Evolutionary conservation across 202 grass and related monocot species (phyloP).

Genomic region (Cymbopogon flexuosus): DNA sequence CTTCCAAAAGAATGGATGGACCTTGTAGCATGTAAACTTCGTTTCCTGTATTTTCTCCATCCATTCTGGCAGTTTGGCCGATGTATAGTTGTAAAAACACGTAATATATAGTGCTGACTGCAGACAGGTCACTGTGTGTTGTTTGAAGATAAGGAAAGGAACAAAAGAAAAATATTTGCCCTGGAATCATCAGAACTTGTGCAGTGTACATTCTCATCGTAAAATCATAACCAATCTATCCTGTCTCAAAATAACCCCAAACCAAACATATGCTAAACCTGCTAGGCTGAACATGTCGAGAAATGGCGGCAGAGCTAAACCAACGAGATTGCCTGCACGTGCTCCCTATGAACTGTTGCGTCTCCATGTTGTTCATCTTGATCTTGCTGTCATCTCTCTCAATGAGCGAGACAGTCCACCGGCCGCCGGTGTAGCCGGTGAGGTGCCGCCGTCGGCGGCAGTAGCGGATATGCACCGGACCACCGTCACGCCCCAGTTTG

Average conservation of each 20-base stretch:
- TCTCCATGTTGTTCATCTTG: too few species aligned
- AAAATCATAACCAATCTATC: background rate
- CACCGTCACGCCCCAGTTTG: too few species aligned
- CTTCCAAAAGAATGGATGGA: background rate
- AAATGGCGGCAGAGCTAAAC: too few species aligned
- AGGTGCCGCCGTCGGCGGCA: too few species aligned
- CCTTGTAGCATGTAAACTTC: background rate
- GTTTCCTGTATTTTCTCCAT: background rate
- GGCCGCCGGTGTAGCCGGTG: too few species aligned
- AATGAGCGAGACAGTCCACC: too few species aligned
- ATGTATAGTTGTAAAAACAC: conserved; percentile 17
- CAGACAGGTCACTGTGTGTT: background rate
- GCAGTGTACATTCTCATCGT: background rate
- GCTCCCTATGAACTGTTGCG: too few species aligned
- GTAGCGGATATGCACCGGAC: too few species aligned
- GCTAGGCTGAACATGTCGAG: too few species aligned
- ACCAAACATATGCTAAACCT: too few species aligned
- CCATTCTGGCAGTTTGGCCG: conserved; percentile 11
- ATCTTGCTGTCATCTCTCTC: too few species aligned
- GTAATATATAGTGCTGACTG: background rate
- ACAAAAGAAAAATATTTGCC: background rate
- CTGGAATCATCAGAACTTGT: background rate
- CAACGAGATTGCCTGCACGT: too few species aligned
- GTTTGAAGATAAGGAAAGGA: conserved; percentile 9
- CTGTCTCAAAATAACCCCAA: background rate